Evolutionary conservation across 805 yeast genomes (phyloP).

Genomic region (Ogataea methanolica): DNA sequence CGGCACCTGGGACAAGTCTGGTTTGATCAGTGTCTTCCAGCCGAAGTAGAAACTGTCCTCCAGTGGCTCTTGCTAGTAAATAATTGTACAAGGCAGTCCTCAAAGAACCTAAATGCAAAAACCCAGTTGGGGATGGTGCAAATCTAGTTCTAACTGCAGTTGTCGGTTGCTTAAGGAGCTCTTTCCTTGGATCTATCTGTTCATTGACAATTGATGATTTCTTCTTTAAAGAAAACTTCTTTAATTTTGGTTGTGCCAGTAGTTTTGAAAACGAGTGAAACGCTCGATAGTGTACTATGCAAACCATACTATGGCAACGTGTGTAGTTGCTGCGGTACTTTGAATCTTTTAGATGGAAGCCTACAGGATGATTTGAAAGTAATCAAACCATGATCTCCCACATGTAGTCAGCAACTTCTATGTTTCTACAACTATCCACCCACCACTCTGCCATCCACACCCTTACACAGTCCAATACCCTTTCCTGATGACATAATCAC

Average conservation of each 20-base stretch:
- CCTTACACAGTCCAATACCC: no score
- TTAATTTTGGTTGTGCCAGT: not conserved
- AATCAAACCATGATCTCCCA: no score
- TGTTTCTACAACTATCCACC: no score
- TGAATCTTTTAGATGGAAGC: no score
- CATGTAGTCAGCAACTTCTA: no score
- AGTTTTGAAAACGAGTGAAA: not conserved
- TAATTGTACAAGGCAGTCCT: conserved; percentile 92
- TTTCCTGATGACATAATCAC: no score
- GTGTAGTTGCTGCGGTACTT: no score
- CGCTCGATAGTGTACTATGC: not conserved
- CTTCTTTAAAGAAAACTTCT: conserved; percentile 13
- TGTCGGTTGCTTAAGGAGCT: conserved; percentile 27
- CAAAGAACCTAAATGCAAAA: conserved; percentile 86
- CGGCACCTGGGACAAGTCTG: conserved; percentile 78
- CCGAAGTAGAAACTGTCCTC: conserved; percentile 76
- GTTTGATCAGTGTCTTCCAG: conserved; percentile 91
- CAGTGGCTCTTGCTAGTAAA: conserved; percentile 70
- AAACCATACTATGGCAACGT: no score
- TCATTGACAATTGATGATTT: not conserved
- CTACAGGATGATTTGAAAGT: no score
- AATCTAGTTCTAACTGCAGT: conserved; percentile 79
- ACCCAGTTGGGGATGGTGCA: conserved; percentile 98
- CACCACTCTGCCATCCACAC: no score
- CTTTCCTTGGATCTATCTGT: not conserved